Percentiles rank a stretch among this genome's conserved stretches.
phyloP scores from a whole-genome alignment of 2,329 filamentous ascomycete species.

The Botrytis sinoallii region DNA sequence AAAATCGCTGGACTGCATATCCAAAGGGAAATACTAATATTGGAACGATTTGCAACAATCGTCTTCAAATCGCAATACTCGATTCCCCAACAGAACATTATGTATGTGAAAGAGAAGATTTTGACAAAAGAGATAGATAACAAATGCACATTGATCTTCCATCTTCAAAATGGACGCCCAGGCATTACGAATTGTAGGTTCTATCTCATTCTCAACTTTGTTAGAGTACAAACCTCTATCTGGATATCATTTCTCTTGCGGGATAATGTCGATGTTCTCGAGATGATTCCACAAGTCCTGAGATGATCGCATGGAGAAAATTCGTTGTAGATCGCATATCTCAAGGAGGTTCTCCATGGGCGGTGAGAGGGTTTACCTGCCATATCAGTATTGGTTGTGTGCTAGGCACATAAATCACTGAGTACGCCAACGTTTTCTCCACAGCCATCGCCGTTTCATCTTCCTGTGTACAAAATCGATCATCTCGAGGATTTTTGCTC shows the following conservation, averaged over 20 bases:
- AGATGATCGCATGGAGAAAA: neutral
- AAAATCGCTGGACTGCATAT: neutral
- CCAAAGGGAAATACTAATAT: too few species aligned
- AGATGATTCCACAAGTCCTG: neutral
- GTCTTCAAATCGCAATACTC: neutral
- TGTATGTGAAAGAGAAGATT: neutral
- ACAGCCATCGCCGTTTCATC: neutral
- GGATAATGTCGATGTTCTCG: neutral
- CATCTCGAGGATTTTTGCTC: neutral
- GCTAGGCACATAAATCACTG: neutral
- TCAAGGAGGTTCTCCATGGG: neutral
- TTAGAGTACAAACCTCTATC: too few species aligned
- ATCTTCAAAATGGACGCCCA: neutral
- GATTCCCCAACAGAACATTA: neutral
- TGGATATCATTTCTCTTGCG: neutral
- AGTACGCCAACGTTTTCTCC: neutral
- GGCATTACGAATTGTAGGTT: neutral
- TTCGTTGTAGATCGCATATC: neutral
- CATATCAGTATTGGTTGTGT: neutral
- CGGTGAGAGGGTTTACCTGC: neutral
- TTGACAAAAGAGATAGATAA: neutral
- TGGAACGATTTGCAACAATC: too few species aligned
- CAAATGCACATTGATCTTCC: neutral
- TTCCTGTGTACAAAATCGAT: neutral
- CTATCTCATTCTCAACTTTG: neutral